Percentiles rank a stretch among this genome's conserved stretches.
Conservation (phyloP, 2,329 filamentous ascomycete species). For the Colletotrichum abscissum region DNA sequence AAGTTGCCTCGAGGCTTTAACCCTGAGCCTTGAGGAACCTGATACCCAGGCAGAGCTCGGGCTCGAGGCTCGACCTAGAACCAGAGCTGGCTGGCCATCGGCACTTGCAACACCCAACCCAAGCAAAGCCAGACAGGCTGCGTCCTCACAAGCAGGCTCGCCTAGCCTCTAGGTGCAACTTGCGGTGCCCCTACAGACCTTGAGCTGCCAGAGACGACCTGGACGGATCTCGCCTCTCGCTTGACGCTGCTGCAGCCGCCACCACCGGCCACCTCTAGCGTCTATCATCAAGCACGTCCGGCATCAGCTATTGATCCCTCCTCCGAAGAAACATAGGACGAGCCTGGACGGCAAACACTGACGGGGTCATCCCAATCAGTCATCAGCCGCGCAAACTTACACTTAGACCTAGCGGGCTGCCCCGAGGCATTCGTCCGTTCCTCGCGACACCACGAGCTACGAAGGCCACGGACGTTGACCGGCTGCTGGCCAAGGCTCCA, state of each 20-base stretch:
- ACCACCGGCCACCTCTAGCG: slow-evolving; percentile 27
- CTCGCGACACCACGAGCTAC: slow-evolving; percentile 8
- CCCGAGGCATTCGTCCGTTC: slow-evolving; percentile 29
- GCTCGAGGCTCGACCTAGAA: neutral
- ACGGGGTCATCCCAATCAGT: slow-evolving; percentile 12
- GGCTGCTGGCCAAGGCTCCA: slow-evolving; percentile 17
- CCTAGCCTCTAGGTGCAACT: neutral
- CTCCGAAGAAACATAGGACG: neutral
- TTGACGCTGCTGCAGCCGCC: slow-evolving; percentile 35
- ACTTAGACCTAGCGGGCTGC: slow-evolving; percentile 12
- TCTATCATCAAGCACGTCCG: slow-evolving; percentile 9
- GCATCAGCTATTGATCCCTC: slow-evolving; percentile 9
- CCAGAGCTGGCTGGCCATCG: slow-evolving; percentile 8
- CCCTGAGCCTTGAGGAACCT: neutral
- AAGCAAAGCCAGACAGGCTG: neutral
- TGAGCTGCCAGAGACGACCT: neutral
- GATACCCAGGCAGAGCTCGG: neutral
- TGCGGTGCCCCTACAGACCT: slow-evolving; percentile 1
- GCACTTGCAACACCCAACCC: neutral
- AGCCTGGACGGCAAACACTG: neutral
- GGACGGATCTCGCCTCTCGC: slow-evolving; percentile 18
- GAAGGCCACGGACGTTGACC: slow-evolving; percentile 31
- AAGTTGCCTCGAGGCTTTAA: neutral
- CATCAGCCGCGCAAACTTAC: slow-evolving; percentile 3
- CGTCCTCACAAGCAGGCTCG: neutral